These are phyloP conservation scores for Lecanosticta acicola DNA, from an alignment of 2,329 filamentous ascomycete species.

Conservation along the genomic window DNA sequence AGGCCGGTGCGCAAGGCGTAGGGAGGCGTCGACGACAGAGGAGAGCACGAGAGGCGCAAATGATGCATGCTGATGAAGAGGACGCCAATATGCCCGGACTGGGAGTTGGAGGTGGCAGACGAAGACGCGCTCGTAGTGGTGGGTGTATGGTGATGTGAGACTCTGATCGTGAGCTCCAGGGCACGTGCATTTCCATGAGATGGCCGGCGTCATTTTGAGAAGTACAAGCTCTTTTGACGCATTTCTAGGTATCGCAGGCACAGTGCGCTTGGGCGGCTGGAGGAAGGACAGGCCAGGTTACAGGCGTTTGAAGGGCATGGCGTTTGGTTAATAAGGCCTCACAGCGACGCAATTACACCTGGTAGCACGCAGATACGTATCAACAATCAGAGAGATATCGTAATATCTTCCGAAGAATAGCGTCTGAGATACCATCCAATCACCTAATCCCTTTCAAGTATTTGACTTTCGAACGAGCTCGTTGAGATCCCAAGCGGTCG, in stretches of 20 bases:
- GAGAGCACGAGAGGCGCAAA: constrained; percentile 73
- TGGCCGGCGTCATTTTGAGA: no score
- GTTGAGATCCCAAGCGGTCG: no score
- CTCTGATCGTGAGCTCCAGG: not conserved
- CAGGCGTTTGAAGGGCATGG: not conserved
- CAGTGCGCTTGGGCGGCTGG: not conserved
- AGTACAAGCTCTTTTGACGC: no score
- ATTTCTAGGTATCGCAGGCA: no score
- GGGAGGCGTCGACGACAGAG: constrained; percentile 65
- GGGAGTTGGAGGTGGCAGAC: constrained; percentile 37
- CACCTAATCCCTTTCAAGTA: no score
- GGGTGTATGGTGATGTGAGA: constrained; percentile 46
- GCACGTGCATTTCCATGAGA: no score
- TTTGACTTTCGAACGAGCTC: no score
- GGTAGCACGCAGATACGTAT: no score
- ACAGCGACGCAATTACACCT: not conserved
- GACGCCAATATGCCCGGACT: constrained; percentile 41
- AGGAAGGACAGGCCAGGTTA: not conserved
- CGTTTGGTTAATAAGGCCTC: not conserved
- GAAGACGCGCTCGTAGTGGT: constrained; percentile 45
- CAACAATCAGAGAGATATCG: no score
- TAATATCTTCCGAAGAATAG: no score
- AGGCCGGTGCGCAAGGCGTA: constrained; percentile 64
- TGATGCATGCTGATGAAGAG: constrained; percentile 74
- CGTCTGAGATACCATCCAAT: no score